phyloP scores from a whole-genome alignment of 2,329 filamentous ascomycete species.

The Penicillium aurantiogriseum region DNA sequence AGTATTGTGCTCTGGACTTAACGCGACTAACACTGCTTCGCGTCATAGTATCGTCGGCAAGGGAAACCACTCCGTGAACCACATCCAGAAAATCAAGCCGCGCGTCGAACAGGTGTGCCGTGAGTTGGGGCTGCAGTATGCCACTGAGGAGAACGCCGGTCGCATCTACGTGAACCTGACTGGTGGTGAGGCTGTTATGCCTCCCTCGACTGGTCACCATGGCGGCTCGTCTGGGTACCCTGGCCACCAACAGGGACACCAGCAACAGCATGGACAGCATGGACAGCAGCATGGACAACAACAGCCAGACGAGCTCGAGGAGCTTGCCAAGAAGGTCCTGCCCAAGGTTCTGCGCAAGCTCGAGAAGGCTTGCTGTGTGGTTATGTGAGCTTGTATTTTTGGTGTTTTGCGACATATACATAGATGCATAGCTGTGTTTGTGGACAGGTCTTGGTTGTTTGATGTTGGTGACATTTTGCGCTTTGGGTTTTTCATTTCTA shows the following conservation, averaged over 20 bases:
- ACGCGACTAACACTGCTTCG: background rate
- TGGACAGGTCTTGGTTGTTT: background rate
- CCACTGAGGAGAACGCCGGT: conserved; percentile 85
- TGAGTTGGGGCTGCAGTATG: conserved; percentile 77
- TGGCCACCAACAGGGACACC: conserved; percentile 47
- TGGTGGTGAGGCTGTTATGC: conserved; percentile 62
- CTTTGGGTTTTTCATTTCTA: background rate
- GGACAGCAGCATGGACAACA: conserved; percentile 49
- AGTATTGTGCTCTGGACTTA: background rate
- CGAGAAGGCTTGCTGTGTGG: conserved; percentile 67
- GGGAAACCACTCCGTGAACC: conserved; percentile 78
- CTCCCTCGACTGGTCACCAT: conserved; percentile 39
- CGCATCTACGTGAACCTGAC: conserved; percentile 84
- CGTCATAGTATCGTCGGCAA: conserved; percentile 75
- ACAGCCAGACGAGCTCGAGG: conserved; percentile 57
- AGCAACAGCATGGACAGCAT: conserved; percentile 46
- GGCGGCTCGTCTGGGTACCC: background rate
- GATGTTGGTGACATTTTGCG: background rate
- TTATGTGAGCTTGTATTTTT: conserved; percentile 59
- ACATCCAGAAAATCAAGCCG: conserved; percentile 95
- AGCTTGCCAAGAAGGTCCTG: conserved; percentile 61
- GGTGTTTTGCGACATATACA: conserved; percentile 9
- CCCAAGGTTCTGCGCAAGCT: conserved; percentile 63
- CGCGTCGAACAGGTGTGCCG: conserved; percentile 82
- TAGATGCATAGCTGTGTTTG: conserved; percentile 1